Base-by-base conservation (phyloP, 129 eudicot species). In the Glebionis coronaria region DNA sequence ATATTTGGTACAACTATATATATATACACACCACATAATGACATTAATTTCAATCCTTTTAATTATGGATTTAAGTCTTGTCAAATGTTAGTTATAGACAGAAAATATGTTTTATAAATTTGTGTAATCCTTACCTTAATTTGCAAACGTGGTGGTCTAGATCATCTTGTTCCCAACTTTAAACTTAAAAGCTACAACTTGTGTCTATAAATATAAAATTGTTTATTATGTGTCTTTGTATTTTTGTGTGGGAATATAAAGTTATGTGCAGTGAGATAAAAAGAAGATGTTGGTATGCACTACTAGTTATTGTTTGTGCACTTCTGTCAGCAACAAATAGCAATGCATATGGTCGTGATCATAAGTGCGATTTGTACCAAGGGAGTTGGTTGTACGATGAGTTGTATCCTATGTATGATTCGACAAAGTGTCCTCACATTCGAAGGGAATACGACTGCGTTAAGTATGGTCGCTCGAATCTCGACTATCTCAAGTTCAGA, bases 381-480 rank as follows among this genome's bases (percentile, higher is more conserved):
- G 95, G 95, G 27, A 69, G 64, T 6, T 84, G 90, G 90, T 78
- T 81, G 12, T 75, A 75, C 61, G 84, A 77, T 53, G 68, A 71
- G 47, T 62, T 78, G 15, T 78, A 79, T 63, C 95, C 95, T 12
- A 71, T 87, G 31, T 83, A 78, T 58, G 70, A 87, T 73, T 87
- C 82, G 0, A 51, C 83, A 0, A 51, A 72, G 57, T 87, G 95
- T 57, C 85, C 90, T 0, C 79, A 65, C 60, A 83, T 81, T 56
- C 78, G 80, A 10, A 79, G 68, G 42, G 87, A 87, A 70, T 87
- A 81, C 65, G 90, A 87, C 47, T 87, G 90, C 67, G 35, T 81
- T 50, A 83, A 75, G 57, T 81, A 84, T n/a, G 86, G 95, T 9
- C 80, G 95, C 31, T 81, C 81, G 4, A 77, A 87, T 77, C 75